Evolutionary conservation across 2,329 filamentous ascomycete species (phyloP), one percentile per base, ranked within the genome.

Genomic region (Trichoderma koningiopsis): DNA sequence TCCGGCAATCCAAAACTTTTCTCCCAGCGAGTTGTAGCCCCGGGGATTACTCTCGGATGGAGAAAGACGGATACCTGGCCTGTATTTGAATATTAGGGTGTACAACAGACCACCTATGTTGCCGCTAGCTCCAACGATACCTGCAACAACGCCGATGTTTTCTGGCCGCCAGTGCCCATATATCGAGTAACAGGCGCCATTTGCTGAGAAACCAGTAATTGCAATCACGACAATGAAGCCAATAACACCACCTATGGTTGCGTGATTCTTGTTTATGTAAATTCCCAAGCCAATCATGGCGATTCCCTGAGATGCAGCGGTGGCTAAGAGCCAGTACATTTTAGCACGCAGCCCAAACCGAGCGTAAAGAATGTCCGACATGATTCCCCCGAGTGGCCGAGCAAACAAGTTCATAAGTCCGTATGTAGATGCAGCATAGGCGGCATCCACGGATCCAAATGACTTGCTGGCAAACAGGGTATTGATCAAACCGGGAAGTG

Each of bases 31-130:
- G 43, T 43, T 64, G 24, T 56, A 43, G 2, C 61, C 61, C 16
- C 24, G 24, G 1, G 61, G 61, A 31, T 56, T n/a, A 8, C 22
- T 56, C 27, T 40, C 49, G 2, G 61, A 64, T 16, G 61, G 61
- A 6, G 52, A 24, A 22, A 56, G 49, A 13, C 52, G 61, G n/a
- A 13, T n/a, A 19, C 61, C 61, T 19, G 61, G 61, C n/a, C 56
- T 52, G 24, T 56, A 64, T 35, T 56, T 64, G 24, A 97, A 76
- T 93, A 88, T 76, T 93, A 96, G 88, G 24, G 93, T 91, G 75
- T 96, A 97, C 60, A 96, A 79, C 63, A 97, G 88, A 14, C 94
- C 94, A 4, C 94, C 94, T 11, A 97, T 79, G 75, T 97, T 97
- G 1, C 94, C 94, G 10, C 87, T 84, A 0, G 91, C 93, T 11